Conservation (phyloP, 495 filamentous ascomycete genomes). For the Xylaria castorea region DNA sequence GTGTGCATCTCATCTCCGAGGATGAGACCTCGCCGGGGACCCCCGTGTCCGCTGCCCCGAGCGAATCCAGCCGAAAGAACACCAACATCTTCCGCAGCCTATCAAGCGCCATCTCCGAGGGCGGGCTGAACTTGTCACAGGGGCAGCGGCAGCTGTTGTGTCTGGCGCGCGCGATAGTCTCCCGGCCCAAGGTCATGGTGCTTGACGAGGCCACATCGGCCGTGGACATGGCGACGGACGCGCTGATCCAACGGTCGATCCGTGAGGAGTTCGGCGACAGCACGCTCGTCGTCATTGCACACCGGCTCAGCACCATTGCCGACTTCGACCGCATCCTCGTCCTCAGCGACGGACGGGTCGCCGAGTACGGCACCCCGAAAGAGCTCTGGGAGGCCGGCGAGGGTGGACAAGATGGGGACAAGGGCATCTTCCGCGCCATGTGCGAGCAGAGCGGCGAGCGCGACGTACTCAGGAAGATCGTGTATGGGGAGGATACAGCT, state of each 20-base stretch:
- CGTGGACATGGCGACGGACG: constrained; percentile 87
- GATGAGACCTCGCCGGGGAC: constrained; percentile 35
- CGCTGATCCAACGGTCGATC: constrained; percentile 81
- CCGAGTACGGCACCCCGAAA: constrained; percentile 74
- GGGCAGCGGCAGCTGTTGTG: constrained; percentile 90
- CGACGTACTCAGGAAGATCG: constrained; percentile 63
- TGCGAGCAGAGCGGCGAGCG: constrained; percentile 78
- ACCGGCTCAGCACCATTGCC: constrained; percentile 83
- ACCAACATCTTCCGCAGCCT: constrained; percentile 69
- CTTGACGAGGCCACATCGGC: constrained; percentile 90
- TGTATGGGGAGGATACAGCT: constrained; percentile 44
- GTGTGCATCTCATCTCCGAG: constrained; percentile 72
- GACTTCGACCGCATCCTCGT: constrained; percentile 88
- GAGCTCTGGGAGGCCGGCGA: constrained; percentile 65
- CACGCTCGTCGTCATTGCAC: constrained; percentile 88
- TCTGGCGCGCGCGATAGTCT: constrained; percentile 84
- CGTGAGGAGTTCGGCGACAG: constrained; percentile 77
- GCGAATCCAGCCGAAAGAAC: constrained; percentile 51
- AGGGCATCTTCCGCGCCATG: constrained; percentile 72
- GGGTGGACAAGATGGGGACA: constrained; percentile 48
- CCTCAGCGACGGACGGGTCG: constrained; percentile 74
- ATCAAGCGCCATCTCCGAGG: constrained; percentile 70
- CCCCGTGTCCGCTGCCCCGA: constrained; percentile 35
- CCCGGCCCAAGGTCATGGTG: constrained; percentile 81
- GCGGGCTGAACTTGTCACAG: constrained; percentile 82